A percentile compares a stretch with the other conserved stretches of the same genome.
Evolutionary conservation across 306 rosid species (phyloP).

Genomic region (barrel medic (Medicago truncatula)): MtrunA17r5.0-ANR NC_053045.1:29918001-29918500

Average conservation of each 20-base stretch:
- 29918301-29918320: slow-evolving; percentile 96
- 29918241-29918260: slow-evolving; percentile 95
- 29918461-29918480: slow-evolving; percentile 99
- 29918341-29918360: slow-evolving; percentile 94
- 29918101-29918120: background rate
- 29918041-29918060: background rate
- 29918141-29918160: slow-evolving; percentile 11
- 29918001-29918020: background rate
- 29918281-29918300: slow-evolving; percentile 83
- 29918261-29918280: slow-evolving; percentile 89
- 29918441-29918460: slow-evolving; percentile 94
- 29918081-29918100: background rate
- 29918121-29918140: slow-evolving; percentile 33
- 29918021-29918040: background rate
- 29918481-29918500: slow-evolving; percentile 95
- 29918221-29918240: slow-evolving; percentile 76
- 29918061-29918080: background rate
- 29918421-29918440: slow-evolving; percentile 70
- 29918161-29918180: background rate
- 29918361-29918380: slow-evolving; percentile 95
- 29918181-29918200: slow-evolving; percentile 31
- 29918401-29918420: slow-evolving; percentile 64
- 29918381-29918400: slow-evolving; percentile 97
- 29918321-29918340: slow-evolving; percentile 89
- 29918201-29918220: slow-evolving; percentile 55